phyloP scores from a whole-genome alignment of 805 yeast species.

The Candida ascalaphidarum region DNA sequence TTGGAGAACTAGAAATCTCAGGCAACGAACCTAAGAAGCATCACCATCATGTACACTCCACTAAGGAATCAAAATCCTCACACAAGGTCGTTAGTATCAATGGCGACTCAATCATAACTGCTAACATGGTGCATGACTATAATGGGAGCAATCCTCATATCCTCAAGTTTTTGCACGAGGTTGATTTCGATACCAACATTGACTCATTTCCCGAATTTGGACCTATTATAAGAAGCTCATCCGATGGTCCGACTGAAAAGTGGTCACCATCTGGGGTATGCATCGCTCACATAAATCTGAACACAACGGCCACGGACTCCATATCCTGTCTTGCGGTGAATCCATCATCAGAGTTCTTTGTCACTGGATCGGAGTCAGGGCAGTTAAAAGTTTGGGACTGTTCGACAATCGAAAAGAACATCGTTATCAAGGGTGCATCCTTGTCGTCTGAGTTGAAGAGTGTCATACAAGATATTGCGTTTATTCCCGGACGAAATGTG shows the following conservation, averaged over 20 bases:
- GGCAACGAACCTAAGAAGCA: conserved; percentile 1
- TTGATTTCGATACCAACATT: conserved; percentile 48
- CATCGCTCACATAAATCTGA: conserved; percentile 56
- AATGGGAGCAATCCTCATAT: conserved; percentile 62
- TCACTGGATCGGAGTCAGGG: conserved; percentile 77
- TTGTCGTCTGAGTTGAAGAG: conserved; percentile 40
- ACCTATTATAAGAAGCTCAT: conserved; percentile 3
- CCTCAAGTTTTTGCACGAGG: conserved; percentile 41
- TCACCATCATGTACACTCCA: conserved; percentile 8
- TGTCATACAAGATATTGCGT: conserved; percentile 39
- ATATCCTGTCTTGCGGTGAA: conserved; percentile 53
- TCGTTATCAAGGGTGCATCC: conserved; percentile 38
- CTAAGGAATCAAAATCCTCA: conserved; percentile 11
- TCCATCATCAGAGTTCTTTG: conserved; percentile 55
- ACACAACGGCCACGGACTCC: conserved; percentile 28
- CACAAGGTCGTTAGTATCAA: conserved; percentile 21
- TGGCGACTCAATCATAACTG: conserved; percentile 20
- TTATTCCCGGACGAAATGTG: conserved; percentile 47
- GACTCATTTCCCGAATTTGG: conserved; percentile 69
- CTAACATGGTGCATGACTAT: conserved; percentile 47
- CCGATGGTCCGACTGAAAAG: not conserved
- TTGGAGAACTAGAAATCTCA: conserved; percentile 35
- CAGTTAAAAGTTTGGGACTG: conserved; percentile 73
- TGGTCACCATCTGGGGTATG: conserved; percentile 41
- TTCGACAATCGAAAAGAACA: conserved; percentile 52